Evolutionary conservation across 306 rosid genomes (phyloP), one percentile per base, ranked within the genome.

Genomic region (Malus orientalis): DNA sequence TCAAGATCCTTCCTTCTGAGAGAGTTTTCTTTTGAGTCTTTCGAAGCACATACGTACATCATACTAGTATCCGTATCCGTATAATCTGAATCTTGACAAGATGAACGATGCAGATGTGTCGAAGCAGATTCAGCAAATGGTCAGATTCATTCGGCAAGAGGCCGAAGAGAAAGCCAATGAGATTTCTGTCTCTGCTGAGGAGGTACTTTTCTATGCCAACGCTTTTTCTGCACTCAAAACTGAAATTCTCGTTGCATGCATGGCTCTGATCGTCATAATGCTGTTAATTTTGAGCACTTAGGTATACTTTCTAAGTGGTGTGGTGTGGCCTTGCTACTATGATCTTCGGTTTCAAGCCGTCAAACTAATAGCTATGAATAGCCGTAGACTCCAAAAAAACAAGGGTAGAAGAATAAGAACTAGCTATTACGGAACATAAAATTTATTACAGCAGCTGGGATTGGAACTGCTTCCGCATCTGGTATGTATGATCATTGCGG

Each of bases 91-190:
- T 59, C 8, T 66, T 45, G 45, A 27, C 78, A 86, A 74, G 63
- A 90, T 90, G 96, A 88, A 90, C 78, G 91, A 86, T 23, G 86
- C 84, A 64, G 96, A 90, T 75, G 89, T 88, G 23, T 88, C 96
- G 0, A 85, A 76, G 86, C 96, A 90, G 78, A 90, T 90, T 74
- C 92, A 86, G 67, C 96, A 90, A 91, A 90, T 90, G 96, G 90
- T 88, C 69, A 85, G 86, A 69, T 90, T 88, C 91, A 90, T 90
- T 76, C 87, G 91, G 47, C 96, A 90, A 78, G 96, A 90, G 70
- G 96, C 96, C 5, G 96, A 90, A 38, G 92, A 90, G 74, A 90
- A 90, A 82, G 96, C 93, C 27, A 90, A 83, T 49, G 96, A 90
- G 71, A 90, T 90, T 29, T 85, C 88, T 32, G 86, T 86, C 54